phyloP scores from a whole-genome alignment of 208 protist species.

The Leishmania tarentolae region DNA sequence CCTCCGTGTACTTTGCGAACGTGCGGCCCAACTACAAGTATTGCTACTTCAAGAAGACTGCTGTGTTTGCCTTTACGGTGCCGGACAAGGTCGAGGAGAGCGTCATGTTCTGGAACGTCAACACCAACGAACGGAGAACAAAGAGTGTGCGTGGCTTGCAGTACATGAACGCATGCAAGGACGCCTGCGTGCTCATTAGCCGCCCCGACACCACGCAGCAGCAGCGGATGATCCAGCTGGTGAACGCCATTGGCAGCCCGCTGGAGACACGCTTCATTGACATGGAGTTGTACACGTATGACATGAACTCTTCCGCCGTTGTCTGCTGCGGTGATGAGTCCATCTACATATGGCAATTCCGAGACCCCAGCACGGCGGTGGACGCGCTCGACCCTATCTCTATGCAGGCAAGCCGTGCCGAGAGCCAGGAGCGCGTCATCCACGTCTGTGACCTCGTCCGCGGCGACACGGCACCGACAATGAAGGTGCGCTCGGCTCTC shows the following conservation, averaged over 20 bases:
- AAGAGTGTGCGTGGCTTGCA: slow-evolving; percentile 91
- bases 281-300: slow-evolving; percentile 86
- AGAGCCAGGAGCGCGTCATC: slow-evolving; percentile 79
- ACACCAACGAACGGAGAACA: slow-evolving; percentile 90
- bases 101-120: slow-evolving; percentile 96
- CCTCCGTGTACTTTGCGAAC: slow-evolving; percentile 97
- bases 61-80: slow-evolving; percentile 92
- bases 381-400: slow-evolving; percentile 86
- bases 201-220: slow-evolving; percentile 47
- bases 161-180: slow-evolving; percentile 66
- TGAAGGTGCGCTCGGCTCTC: slow-evolving; percentile 62
- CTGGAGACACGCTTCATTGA: slow-evolving; percentile 93
- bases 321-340: slow-evolving; percentile 91
- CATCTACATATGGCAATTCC: slow-evolving; percentile 96
- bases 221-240: slow-evolving; percentile 88
- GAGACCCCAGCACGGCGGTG: slow-evolving; percentile 69
- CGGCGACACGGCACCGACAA: slow-evolving; percentile 50
- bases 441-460: slow-evolving; percentile 93
- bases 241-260: slow-evolving; percentile 95
- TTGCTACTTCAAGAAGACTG: slow-evolving; percentile 92
- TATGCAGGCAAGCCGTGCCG: slow-evolving; percentile 75
- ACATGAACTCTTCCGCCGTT: slow-evolving; percentile 93
- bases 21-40: slow-evolving; percentile 96
- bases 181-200: slow-evolving; percentile 93
- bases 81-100: slow-evolving; percentile 92